These are phyloP conservation scores for Ceratobasidium sp. DNA, from an alignment of 1,284 basidiomycete genomes.

Conservation along the genomic window DNA sequence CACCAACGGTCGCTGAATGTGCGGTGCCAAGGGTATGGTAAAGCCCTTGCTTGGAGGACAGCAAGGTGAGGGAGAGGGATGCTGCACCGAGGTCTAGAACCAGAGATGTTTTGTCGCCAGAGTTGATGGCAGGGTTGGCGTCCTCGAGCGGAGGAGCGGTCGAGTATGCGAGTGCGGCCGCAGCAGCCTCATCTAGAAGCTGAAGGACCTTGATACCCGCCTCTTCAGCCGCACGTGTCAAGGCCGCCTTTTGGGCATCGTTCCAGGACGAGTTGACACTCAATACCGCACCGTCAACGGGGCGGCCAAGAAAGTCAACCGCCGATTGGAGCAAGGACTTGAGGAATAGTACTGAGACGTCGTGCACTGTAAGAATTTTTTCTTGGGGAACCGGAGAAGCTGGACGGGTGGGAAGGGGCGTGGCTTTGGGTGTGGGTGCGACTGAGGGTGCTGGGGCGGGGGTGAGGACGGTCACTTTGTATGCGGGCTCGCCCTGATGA, in stretches of 20 bases:
- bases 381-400: constrained; percentile 79
- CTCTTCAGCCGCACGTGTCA: constrained; percentile 76
- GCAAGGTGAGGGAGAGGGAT: constrained; percentile 63
- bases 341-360: constrained; percentile 88
- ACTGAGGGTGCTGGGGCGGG: constrained; percentile 61
- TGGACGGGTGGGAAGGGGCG: constrained; percentile 62
- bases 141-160: constrained; percentile 44
- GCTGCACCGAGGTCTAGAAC: constrained; percentile 75
- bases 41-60: constrained; percentile 70
- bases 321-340: constrained; percentile 85
- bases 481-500: constrained; percentile 84
- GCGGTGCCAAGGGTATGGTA: constrained; percentile 61
- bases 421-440: constrained; percentile 57
- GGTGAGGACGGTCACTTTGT: constrained; percentile 66
- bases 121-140: constrained; percentile 49
- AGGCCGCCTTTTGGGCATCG: constrained; percentile 70
- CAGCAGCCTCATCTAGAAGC: constrained; percentile 84
- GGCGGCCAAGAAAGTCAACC: constrained; percentile 89
- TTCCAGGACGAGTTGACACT: constrained; percentile 81
- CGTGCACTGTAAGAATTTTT: constrained; percentile 82
- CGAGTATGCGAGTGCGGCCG: constrained; percentile 62
- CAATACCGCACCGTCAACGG: constrained; percentile 83
- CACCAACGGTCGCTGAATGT: constrained; percentile 58
- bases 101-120: constrained; percentile 67
- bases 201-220: constrained; percentile 86